These are phyloP conservation scores for Monosporascus sp. DNA, from an alignment of 2,329 filamentous ascomycete species.

Conservation along the genomic window DNA sequence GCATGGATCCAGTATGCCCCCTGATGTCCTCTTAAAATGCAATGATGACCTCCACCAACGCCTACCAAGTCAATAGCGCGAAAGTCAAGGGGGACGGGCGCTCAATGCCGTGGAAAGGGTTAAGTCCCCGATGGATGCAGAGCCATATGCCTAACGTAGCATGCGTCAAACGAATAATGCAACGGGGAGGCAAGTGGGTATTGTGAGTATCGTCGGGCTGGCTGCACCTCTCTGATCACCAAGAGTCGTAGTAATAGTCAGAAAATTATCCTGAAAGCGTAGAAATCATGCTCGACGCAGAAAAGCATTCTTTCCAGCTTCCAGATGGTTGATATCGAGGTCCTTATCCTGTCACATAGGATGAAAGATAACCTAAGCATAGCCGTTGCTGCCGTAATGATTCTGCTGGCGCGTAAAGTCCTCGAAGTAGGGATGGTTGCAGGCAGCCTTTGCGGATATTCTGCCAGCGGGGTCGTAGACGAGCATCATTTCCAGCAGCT, in stretches of 20 bases:
- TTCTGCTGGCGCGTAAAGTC: slow-evolving; percentile 22
- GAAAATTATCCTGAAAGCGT: background rate
- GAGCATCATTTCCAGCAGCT: slow-evolving; percentile 65
- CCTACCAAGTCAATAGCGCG: background rate
- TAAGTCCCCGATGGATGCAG: background rate
- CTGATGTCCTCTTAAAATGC: background rate
- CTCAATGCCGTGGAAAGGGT: background rate
- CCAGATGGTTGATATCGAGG: background rate
- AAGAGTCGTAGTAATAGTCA: background rate
- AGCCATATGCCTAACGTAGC: background rate
- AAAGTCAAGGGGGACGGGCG: background rate
- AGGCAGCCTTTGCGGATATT: slow-evolving; percentile 84
- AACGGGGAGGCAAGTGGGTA: background rate
- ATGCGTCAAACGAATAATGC: background rate
- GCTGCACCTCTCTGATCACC: background rate
- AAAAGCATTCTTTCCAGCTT: background rate
- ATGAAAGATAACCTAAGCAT: slow-evolving; percentile 10
- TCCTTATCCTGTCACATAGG: background rate
- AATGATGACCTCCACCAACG: background rate
- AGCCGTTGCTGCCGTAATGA: slow-evolving; percentile 15
- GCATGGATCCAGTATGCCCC: background rate
- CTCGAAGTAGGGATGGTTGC: slow-evolving; percentile 77
- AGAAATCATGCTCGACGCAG: background rate
- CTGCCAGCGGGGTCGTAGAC: slow-evolving; percentile 83
- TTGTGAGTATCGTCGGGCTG: background rate